Percentiles rank a stretch among this genome's conserved stretches.
Evolutionary conservation across 768 basidiomycete species (phyloP).

Genomic region (Leccinellum luteum): DNA sequence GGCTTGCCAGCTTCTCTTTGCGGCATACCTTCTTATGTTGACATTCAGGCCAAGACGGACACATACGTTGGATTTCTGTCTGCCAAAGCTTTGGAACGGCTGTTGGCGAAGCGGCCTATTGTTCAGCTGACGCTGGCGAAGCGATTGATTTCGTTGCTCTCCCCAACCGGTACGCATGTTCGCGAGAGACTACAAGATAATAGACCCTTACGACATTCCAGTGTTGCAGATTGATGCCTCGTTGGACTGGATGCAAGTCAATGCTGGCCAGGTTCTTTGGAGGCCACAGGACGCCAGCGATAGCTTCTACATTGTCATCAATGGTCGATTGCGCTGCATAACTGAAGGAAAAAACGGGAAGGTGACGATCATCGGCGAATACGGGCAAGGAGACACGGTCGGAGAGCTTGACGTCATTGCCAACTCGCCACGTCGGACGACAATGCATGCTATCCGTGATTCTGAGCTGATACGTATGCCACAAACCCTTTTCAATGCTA

Average conservation of each 20-base stretch:
- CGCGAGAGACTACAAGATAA: background rate
- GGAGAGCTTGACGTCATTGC: constrained; percentile 98
- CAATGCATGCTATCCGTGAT: constrained; percentile 96
- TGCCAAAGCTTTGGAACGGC: constrained; percentile 78
- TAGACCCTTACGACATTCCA: constrained; percentile 30
- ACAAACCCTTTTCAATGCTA: constrained; percentile 95
- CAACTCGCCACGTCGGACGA: constrained; percentile 79
- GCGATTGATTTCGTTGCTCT: constrained; percentile 90
- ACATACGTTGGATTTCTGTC: constrained; percentile 97
- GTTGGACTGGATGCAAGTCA: constrained; percentile 97
- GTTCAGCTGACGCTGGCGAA: constrained; percentile 95
- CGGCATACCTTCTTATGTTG: constrained; percentile 91
- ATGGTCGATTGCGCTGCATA: constrained; percentile 91
- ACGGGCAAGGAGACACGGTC: constrained; percentile 95
- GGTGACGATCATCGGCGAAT: constrained; percentile 85
- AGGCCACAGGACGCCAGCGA: constrained; percentile 87
- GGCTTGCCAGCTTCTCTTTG: constrained; percentile 71
- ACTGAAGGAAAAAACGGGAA: constrained; percentile 74
- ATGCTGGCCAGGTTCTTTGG: constrained; percentile 94
- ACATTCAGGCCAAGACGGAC: constrained; percentile 96
- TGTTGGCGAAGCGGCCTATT: constrained; percentile 93
- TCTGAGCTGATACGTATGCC: constrained; percentile 97
- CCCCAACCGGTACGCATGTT: constrained; percentile 70
- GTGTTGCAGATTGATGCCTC: constrained; percentile 97
- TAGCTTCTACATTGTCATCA: constrained; percentile 97